phyloP scores from a whole-genome alignment of 2,329 filamentous ascomycete species.

The Penicillium occitanis region DNA sequence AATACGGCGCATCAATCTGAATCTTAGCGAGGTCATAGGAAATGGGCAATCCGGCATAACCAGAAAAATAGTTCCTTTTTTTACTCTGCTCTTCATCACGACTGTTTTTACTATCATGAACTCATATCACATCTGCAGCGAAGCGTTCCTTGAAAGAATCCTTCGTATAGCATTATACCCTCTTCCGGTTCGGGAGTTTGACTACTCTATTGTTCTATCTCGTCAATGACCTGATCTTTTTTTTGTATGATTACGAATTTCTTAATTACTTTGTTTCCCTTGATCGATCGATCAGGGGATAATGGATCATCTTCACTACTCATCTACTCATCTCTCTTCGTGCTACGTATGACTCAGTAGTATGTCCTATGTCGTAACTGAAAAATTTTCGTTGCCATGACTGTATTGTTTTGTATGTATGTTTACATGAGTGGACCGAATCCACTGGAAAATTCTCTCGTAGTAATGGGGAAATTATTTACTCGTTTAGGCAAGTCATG shows the following conservation, averaged over 20 bases:
- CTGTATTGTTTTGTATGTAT: conserved; percentile 6
- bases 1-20: conserved; percentile 10
- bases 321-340: not conserved
- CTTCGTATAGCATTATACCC: conserved; percentile 21
- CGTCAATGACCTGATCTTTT: conserved; percentile 1
- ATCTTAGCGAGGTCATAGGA: conserved; percentile 14
- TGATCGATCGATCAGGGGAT: not conserved
- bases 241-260: conserved; percentile 16
- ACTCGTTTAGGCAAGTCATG: not conserved
- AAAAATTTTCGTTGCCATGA: not conserved
- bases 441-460: conserved; percentile 9
- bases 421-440: conserved; percentile 6
- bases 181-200: conserved; percentile 1
- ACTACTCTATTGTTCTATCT: conserved; percentile 8
- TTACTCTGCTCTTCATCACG: not conserved
- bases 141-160: conserved; percentile 7
- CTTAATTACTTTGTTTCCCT: not conserved
- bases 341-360: not conserved
- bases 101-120: conserved; percentile 3
- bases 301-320: conserved; percentile 10
- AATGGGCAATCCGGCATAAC: not conserved
- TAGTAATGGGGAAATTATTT: not conserved
- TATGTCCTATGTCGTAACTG: not conserved
- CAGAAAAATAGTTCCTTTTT: conserved; percentile 1
- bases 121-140: conserved; percentile 5